These are phyloP conservation scores for Pelargonium australe DNA, from an alignment of 441 rosid species.

Conservation along the genomic window DNA sequence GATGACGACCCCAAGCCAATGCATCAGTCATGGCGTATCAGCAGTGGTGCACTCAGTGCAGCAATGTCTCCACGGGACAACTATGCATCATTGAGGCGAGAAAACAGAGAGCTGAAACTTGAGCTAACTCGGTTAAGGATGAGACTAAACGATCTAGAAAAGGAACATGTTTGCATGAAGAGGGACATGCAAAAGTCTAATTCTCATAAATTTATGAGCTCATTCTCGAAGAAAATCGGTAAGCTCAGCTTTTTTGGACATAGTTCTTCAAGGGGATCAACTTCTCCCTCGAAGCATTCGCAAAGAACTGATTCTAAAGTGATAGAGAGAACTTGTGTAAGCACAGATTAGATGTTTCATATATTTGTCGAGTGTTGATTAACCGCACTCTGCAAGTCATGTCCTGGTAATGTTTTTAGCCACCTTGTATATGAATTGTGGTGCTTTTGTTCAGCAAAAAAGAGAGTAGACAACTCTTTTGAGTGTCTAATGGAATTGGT, in stretches of 20 bases:
- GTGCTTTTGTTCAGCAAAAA: slow-evolving; percentile 31
- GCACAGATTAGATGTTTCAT: slow-evolving; percentile 54
- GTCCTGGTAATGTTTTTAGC: slow-evolving; percentile 22
- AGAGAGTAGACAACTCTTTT: slow-evolving; percentile 11
- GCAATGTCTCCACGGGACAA: slow-evolving; percentile 97
- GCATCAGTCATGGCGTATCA: slow-evolving; percentile 82
- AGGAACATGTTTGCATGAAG: slow-evolving; percentile 93
- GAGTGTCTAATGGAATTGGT: slow-evolving; percentile 22
- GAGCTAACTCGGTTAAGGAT: slow-evolving; percentile 86
- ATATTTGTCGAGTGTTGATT: slow-evolving; percentile 14
- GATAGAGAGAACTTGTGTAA: slow-evolving; percentile 81
- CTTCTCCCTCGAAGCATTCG: slow-evolving; percentile 84
- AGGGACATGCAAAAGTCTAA: slow-evolving; percentile 89
- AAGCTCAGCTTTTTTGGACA: slow-evolving; percentile 72
- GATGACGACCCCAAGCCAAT: slow-evolving; percentile 73
- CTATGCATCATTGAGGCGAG: slow-evolving; percentile 88
- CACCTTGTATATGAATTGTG: slow-evolving; percentile 44
- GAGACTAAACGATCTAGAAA: slow-evolving; percentile 95
- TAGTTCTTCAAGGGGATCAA: slow-evolving; percentile 85
- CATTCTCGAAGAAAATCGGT: slow-evolving; percentile 84
- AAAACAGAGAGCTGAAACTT: slow-evolving; percentile 86
- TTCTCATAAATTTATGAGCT: slow-evolving; percentile 75
- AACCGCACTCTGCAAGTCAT: slow-evolving; percentile 16
- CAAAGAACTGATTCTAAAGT: slow-evolving; percentile 82
- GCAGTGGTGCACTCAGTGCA: slow-evolving; percentile 95